phyloP scores from a whole-genome alignment of 352 stramenopile species.

The Phytophthora rubi region DNA sequence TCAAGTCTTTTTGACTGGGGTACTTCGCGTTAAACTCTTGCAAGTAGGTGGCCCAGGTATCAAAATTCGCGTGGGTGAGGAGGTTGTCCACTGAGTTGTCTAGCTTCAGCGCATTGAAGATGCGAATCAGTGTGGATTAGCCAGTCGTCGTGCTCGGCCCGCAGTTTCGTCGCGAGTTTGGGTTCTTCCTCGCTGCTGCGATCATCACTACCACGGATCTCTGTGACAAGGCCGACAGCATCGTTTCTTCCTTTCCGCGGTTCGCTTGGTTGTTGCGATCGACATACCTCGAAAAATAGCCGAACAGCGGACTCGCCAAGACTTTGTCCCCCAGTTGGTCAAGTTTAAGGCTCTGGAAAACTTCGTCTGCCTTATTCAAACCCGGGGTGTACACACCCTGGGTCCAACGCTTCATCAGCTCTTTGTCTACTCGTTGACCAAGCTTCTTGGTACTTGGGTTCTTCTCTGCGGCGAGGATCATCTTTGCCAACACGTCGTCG shows the following conservation, averaged over 20 bases:
- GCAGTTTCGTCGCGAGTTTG: neutral
- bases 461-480: neutral
- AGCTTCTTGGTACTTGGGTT: neutral
- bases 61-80: neutral
- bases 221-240: neutral
- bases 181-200: neutral
- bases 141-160: neutral
- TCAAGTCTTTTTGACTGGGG: no score
- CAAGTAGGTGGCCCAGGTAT: no score
- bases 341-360: neutral
- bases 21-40: no score
- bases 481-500: neutral
- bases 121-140: neutral
- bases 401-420: neutral
- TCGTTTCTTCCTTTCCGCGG: no score
- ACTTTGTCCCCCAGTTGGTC: neutral
- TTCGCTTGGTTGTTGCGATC: neutral
- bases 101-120: neutral
- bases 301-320: neutral
- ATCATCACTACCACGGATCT: neutral
- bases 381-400: neutral
- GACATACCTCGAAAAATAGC: neutral
- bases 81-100: neutral
- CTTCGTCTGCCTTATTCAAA: neutral
- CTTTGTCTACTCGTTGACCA: neutral